Percentiles rank a stretch among this genome's conserved stretches.
phyloP scores from a whole-genome alignment of 75 land plant genomes.

The Sequoiadendron giganteum region DNA sequence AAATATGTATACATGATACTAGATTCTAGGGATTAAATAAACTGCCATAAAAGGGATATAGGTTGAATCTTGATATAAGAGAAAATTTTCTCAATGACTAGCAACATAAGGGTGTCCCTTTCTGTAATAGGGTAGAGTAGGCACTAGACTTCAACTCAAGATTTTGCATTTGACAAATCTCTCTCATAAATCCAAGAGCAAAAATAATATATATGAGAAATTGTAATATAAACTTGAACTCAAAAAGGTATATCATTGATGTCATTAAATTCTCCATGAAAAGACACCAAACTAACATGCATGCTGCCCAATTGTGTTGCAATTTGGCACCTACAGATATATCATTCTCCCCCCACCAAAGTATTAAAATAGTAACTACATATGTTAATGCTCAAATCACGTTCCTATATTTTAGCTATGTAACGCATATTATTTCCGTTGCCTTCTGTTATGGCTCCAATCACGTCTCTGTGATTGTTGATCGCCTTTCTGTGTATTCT shows the following conservation, averaged over 20 bases:
- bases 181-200: not conserved
- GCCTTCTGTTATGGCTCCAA: too few relatives aligned
- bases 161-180: not conserved
- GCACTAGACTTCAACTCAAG: not conserved
- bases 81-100: not conserved
- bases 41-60: not conserved
- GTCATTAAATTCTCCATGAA: not conserved
- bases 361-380: too few relatives aligned
- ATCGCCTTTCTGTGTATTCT: too few relatives aligned
- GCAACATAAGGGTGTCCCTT: too few relatives aligned
- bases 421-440: too few relatives aligned
- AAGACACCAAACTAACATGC: not conserved
- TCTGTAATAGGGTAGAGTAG: not conserved
- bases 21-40: not conserved
- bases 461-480: too few relatives aligned
- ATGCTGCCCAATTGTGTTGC: not conserved
- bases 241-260: not conserved
- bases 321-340: not conserved
- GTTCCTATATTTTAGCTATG: too few relatives aligned
- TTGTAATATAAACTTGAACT: not conserved
- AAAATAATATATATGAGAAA: not conserved
- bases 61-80: not conserved
- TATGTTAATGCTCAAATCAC: too few relatives aligned
- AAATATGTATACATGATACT: not conserved
- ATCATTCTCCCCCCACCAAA: not conserved